Conservation (phyloP, 148 eudicot genomes). For the Rhododendron molle region DNA sequence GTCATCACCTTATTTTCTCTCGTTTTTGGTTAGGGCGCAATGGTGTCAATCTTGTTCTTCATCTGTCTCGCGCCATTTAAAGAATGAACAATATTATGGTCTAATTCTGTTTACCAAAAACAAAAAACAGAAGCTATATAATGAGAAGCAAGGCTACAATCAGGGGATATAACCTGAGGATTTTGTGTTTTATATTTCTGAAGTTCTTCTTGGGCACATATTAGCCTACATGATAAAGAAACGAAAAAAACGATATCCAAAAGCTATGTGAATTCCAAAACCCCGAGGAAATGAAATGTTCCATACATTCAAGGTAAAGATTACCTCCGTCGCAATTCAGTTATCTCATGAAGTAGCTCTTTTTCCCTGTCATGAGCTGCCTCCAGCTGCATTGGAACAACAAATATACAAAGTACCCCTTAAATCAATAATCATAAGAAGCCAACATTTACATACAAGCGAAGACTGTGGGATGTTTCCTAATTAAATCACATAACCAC, state of each 20-base stretch:
- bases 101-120: no score
- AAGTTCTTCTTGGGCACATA: slow-evolving; percentile 61
- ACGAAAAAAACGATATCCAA: background rate
- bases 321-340: slow-evolving; percentile 70
- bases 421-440: background rate
- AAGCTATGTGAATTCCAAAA: background rate
- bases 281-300: no score
- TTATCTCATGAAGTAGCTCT: slow-evolving; percentile 56
- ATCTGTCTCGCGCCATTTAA: no score
- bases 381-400: slow-evolving; percentile 45
- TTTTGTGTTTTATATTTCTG: slow-evolving; percentile 51
- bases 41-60: no score
- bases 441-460: no score
- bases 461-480: no score
- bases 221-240: slow-evolving; percentile 32
- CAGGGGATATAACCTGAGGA: slow-evolving; percentile 17
- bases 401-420: background rate
- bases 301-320: no score
- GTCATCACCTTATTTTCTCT: no score
- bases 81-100: no score
- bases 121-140: no score
- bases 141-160: background rate
- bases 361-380: slow-evolving; percentile 71
- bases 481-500: background rate
- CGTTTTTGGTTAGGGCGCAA: no score